Conservation (phyloP, 2,329 filamentous ascomycete genomes). For the Arthrinium phaeospermum region DNA sequence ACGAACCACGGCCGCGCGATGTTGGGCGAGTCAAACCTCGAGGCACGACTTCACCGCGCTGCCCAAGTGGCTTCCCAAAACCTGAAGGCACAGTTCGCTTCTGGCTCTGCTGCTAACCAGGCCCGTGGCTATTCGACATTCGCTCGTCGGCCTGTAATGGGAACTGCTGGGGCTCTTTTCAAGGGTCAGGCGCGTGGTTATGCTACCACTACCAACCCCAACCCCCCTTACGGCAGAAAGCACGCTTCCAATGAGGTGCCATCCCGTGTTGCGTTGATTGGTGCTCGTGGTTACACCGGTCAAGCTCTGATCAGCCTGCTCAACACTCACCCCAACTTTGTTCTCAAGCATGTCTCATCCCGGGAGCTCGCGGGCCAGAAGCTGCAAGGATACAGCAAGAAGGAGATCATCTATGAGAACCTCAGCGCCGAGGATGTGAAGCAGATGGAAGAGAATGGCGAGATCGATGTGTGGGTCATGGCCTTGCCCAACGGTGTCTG, state of each 20-base stretch:
- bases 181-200: conserved; percentile 52
- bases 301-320: conserved; percentile 88
- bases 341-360: conserved; percentile 25
- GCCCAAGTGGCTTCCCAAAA: conserved; percentile 70
- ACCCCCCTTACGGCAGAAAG: conserved; percentile 87
- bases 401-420: conserved; percentile 91
- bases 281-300: conserved; percentile 92
- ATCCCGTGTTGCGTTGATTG: conserved; percentile 84
- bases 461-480: conserved; percentile 97
- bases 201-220: conserved; percentile 78
- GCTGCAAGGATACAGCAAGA: conserved; percentile 88
- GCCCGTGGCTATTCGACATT: conserved; percentile 71
- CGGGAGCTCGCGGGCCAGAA: conserved; percentile 85
- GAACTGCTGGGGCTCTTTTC: conserved; percentile 33
- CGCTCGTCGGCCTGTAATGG: conserved; percentile 46
- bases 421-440: conserved; percentile 85
- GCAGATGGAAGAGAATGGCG: conserved; percentile 80
- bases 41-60: conserved; percentile 81
- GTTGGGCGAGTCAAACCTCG: conserved; percentile 88
- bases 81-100: conserved; percentile 46
- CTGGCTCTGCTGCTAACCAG: conserved; percentile 55
- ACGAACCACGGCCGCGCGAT: conserved; percentile 81
- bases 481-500: conserved; percentile 94
- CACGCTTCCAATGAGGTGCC: conserved; percentile 83
- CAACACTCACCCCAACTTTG: conserved; percentile 61